Conservation (phyloP, 139 green algal species). For the Dunaliella primolecta region DNA sequence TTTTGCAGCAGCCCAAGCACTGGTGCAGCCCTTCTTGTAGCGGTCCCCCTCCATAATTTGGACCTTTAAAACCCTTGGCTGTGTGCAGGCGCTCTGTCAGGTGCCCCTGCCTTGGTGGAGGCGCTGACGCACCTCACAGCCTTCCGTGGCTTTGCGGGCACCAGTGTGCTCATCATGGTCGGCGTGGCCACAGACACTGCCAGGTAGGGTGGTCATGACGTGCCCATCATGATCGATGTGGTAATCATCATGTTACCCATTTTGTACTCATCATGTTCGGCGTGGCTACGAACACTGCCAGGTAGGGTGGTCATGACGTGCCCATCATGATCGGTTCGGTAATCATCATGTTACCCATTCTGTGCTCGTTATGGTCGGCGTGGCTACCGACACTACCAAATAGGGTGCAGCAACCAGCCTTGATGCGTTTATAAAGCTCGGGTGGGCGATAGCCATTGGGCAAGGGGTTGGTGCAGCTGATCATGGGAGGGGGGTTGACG, state of each 20-base stretch:
- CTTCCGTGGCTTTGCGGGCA: constrained; percentile 97
- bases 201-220: neutral
- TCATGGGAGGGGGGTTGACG: no score
- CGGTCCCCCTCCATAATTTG: no score
- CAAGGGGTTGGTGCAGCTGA: no score
- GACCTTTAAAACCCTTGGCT: no score
- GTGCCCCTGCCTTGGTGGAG: constrained; percentile 85
- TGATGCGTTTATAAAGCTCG: no score
- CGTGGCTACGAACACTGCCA: constrained; percentile 93
- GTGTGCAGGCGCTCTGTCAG: constrained; percentile 68
- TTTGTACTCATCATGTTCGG: constrained; percentile 90
- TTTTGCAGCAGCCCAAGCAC: no score
- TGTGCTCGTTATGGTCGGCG: constrained; percentile 89
- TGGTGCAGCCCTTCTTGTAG: no score
- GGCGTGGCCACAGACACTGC: constrained; percentile 94
- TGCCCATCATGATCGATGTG: neutral
- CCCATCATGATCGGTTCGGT: neutral
- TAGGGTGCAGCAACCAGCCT: no score
- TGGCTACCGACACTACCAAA: constrained; percentile 90
- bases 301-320: neutral
- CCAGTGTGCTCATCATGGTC: constrained; percentile 90
- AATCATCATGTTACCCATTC: no score
- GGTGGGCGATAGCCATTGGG: no score
- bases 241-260: no score
- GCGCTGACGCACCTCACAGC: constrained; percentile 76